Percentiles rank a stretch among this genome's conserved stretches.
These are phyloP conservation scores for Luvunga scandens DNA, from an alignment of 345 rosid genomes.

Conservation along the genomic window DNA sequence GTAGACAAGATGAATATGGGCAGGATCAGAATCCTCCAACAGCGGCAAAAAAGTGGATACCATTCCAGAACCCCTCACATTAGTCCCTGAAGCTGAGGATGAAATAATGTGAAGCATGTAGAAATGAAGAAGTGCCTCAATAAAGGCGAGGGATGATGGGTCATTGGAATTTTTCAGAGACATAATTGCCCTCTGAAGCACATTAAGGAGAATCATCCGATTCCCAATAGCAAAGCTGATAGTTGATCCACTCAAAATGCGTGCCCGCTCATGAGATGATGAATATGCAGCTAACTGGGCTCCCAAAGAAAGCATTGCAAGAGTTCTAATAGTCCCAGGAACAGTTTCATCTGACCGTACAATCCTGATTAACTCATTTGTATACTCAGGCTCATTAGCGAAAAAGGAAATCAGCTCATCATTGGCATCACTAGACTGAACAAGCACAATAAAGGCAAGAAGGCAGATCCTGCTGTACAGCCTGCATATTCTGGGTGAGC, in stretches of 20 bases:
- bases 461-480: conserved; percentile 90
- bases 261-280: conserved; percentile 91
- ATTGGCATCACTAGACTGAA: conserved; percentile 91
- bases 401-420: conserved; percentile 88
- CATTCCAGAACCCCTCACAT: conserved; percentile 94
- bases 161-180: conserved; percentile 78
- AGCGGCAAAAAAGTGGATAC: conserved; percentile 92
- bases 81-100: conserved; percentile 89
- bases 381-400: conserved; percentile 95
- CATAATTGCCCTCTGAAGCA: conserved; percentile 89
- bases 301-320: conserved; percentile 92
- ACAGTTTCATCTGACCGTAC: conserved; percentile 83
- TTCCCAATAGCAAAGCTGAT: conserved; percentile 89
- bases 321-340: conserved; percentile 84
- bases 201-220: conserved; percentile 87
- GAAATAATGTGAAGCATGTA: conserved; percentile 95
- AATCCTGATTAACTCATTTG: conserved; percentile 88
- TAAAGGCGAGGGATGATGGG: conserved; percentile 83
- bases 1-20: conserved; percentile 85
- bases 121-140: conserved; percentile 93
- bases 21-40: conserved; percentile 79
- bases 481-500: conserved; percentile 81
- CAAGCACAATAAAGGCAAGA: conserved; percentile 90
- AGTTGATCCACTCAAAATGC: conserved; percentile 88
- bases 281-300: conserved; percentile 95